Evolutionary conservation across 345 rosid species (phyloP), one percentile per base, ranked within the genome.

Genomic region (Stellera chamaejasme): DNA sequence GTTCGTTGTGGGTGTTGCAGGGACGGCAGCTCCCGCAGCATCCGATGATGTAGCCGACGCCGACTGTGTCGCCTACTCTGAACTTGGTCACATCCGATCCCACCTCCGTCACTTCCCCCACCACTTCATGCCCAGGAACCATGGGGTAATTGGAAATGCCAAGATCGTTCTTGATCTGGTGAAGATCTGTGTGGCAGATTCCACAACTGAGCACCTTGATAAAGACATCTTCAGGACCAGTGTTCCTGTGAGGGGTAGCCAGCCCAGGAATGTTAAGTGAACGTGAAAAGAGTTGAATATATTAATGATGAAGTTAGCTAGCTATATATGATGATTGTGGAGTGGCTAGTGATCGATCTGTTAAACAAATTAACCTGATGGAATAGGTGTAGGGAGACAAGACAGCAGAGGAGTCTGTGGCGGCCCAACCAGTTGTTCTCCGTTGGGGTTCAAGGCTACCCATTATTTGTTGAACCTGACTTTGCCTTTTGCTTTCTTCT

Each of bases 91-190:
- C 93, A 50, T 54, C 63, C 15, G 80, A 68, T 49, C 90, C 97
- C 13, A 83, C 77, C 70, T 86, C 91, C 62, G 72, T 56, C 49
- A 84, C 88, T 69, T 86, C 83, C 9, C 95, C 92, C 10, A 83
- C 90, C 50, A 82, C 92, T 63, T 89, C 94, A 44, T 85, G 96
- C 58, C 95, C 92, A 0, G 92, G 88, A 59, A 86, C 90, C 83
- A 86, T 80, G 9, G 95, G 95, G 65, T 89, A 90, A 14, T 69
- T 69, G 26, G 92, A 64, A 79, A 71, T 65, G 74, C 79, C 79
- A 0, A 83, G 77, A 60, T 86, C 88, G 48, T 78, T 81, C 56
- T 74, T 86, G 50, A 73, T 47, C 60, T 83, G 91, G 60, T 82
- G 95, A 57, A 90, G 51, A 72, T 90, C 95, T 5, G 86, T 77